Evolutionary conservation across 257 asterid species (phyloP).

Genomic region (Salvia hispanica): DNA sequence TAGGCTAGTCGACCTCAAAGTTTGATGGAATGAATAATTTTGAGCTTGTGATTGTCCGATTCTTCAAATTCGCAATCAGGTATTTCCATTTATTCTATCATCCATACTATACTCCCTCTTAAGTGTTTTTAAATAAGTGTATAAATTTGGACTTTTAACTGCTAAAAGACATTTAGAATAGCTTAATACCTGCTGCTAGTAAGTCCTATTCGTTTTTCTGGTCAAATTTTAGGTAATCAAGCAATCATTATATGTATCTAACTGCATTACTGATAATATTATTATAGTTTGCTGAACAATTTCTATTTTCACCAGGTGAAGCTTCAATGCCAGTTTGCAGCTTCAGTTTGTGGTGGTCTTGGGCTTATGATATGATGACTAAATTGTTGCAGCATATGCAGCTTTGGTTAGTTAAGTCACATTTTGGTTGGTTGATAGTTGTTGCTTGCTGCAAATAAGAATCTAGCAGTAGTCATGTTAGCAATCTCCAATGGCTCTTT

Average conservation of each 20-base stretch:
- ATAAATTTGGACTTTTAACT: too few relatives aligned
- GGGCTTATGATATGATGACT: slow-evolving; percentile 3
- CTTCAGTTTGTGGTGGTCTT: neutral
- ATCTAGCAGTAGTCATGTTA: neutral
- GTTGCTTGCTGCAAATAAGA: slow-evolving; percentile 6
- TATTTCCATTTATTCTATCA: too few relatives aligned
- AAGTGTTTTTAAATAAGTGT: neutral
- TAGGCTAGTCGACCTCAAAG: too few relatives aligned
- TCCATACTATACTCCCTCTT: too few relatives aligned
- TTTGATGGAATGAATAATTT: too few relatives aligned
- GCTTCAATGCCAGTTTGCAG: slow-evolving; percentile 4
- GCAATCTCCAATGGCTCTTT: neutral
- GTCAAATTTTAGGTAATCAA: neutral
- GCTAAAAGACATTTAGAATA: too few relatives aligned
- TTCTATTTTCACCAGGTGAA: neutral
- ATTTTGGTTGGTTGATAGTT: neutral
- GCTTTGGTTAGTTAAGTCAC: neutral
- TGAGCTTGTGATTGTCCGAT: too few relatives aligned
- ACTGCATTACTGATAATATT: neutral
- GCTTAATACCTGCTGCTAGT: too few relatives aligned
- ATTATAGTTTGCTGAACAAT: neutral
- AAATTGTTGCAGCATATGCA: neutral
- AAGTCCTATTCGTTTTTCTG: too few relatives aligned
- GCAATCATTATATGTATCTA: too few relatives aligned
- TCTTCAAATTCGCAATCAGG: too few relatives aligned